Percentiles rank a stretch among this genome's conserved stretches.
Conservation (phyloP, 139 green algal genomes). For the Tetraselmis striata region DNA sequence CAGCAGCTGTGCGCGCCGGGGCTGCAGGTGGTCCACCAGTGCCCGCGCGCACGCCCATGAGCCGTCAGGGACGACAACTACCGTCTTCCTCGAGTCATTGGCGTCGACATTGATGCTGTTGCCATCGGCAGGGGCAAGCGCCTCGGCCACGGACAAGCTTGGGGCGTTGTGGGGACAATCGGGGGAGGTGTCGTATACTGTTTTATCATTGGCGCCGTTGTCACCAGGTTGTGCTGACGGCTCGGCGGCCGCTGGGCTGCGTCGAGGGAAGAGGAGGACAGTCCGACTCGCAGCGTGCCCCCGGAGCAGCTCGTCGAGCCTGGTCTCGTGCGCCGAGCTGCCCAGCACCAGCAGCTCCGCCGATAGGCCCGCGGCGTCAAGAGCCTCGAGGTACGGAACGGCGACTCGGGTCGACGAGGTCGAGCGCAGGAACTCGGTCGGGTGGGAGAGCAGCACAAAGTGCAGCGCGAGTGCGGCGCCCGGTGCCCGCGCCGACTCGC, state of each 20-base stretch:
- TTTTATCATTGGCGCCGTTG: too few relatives aligned
- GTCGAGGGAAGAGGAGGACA: background rate
- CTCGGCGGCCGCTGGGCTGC: too few relatives aligned
- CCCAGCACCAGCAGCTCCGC: background rate
- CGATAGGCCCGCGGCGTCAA: background rate
- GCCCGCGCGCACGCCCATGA: background rate
- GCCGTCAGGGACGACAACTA: background rate
- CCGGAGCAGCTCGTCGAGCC: background rate
- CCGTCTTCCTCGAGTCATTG: too few relatives aligned
- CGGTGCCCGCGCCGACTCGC: too few relatives aligned
- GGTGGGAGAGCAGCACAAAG: background rate
- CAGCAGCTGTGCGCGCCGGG: background rate
- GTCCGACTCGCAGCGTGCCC: background rate
- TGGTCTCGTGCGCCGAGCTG: background rate
- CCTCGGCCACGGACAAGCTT: too few relatives aligned
- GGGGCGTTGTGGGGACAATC: too few relatives aligned
- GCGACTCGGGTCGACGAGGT: background rate
- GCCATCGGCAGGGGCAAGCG: too few relatives aligned
- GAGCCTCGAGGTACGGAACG: background rate
- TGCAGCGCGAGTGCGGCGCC: too few relatives aligned
- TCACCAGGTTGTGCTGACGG: too few relatives aligned
- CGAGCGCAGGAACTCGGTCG: slow-evolving; percentile 1
- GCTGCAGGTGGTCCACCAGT: background rate
- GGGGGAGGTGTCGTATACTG: too few relatives aligned
- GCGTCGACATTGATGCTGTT: too few relatives aligned